Evolutionary conservation across 768 basidiomycete genomes (phyloP).

Genomic region (Naganishia kalamii): DNA sequence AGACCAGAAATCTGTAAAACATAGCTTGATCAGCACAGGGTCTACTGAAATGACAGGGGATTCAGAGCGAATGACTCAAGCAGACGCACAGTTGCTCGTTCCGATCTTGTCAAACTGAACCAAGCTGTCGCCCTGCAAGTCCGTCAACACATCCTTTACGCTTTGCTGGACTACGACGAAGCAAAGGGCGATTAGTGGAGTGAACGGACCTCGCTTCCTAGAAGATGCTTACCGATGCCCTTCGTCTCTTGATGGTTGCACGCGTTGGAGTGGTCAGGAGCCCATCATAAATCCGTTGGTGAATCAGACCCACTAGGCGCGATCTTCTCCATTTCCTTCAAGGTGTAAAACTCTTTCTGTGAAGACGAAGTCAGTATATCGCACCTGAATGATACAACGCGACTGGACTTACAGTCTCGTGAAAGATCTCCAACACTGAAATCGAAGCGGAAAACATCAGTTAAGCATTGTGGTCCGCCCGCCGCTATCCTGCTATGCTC

Average conservation of each 20-base stretch:
- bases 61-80: not conserved
- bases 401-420: constrained; percentile 61
- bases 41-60: not conserved
- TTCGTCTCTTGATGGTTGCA: constrained; percentile 72
- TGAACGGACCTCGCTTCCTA: not conserved
- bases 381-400: not conserved
- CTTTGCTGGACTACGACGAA: constrained; percentile 65
- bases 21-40: not conserved
- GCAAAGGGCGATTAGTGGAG: too few species aligned
- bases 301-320: constrained; percentile 37
- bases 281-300: not conserved
- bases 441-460: not conserved
- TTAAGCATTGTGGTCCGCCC: not conserved
- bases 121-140: constrained; percentile 76
- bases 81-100: constrained; percentile 77
- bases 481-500: constrained; percentile 15
- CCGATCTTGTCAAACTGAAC: constrained; percentile 89
- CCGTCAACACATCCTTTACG: constrained; percentile 84
- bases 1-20: constrained; percentile 76
- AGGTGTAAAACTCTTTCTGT: constrained; percentile 77
- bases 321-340: constrained; percentile 84
- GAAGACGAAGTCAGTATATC: not conserved
- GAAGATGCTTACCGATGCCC: constrained; percentile 63
- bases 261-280: not conserved
- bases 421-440: constrained; percentile 76